Base-by-base conservation (phyloP, 2,329 filamentous ascomycete species). In the Simplicillium aogashimaense region DNA sequence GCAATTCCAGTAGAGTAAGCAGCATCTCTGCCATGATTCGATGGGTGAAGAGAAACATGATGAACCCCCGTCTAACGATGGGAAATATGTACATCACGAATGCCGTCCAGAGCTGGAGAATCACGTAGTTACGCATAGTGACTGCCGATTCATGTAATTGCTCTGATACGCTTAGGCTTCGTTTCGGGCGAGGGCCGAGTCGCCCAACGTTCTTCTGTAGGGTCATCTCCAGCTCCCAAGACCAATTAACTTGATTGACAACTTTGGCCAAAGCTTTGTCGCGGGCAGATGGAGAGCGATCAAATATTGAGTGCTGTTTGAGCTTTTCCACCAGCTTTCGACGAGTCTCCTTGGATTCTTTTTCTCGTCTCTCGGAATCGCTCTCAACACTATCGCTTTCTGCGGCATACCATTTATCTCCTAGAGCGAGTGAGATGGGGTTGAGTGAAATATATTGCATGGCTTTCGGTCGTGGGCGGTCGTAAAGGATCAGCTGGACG, bases 381-480 rank as follows among this genome's bases (percentile, higher is more conserved):
- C 78, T 76, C 52, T 94, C 85, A 12, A 81, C 72, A 30, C 72
- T 75, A 6, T 32, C 30, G 15, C 13, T n/a, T 29, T 55, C 59
- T 30, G 53, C 58, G 55, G 66, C 42, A 49, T 67, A 60, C 12
- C 65, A 65, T 51, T 90, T 87, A 54, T 90, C 84, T 3, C 76
- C 85, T 12, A 98, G 67, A 1, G 88, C 88, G 33, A 98, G 70
- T 1, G 88, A 82, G 38, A 98, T 97, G 0, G 92, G 90, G 20
- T 79, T 76, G 15, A 95, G 69, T 1, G 92, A 98, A 50, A 97
- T 83, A 60, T 97, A 98, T 61, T 98, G 90, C 92, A 98, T 97
- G 41, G 81, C 77, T 28, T 74, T 79, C 0, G 92, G 90, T 42
- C 83, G 76, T 1, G 92, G 92, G 36, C 89, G 74, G 52, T 95